Percentiles rank a stretch among this genome's conserved stretches.
Conservation (phyloP, 140 eudicot species). For the Bidens hawaiensis region DNA sequence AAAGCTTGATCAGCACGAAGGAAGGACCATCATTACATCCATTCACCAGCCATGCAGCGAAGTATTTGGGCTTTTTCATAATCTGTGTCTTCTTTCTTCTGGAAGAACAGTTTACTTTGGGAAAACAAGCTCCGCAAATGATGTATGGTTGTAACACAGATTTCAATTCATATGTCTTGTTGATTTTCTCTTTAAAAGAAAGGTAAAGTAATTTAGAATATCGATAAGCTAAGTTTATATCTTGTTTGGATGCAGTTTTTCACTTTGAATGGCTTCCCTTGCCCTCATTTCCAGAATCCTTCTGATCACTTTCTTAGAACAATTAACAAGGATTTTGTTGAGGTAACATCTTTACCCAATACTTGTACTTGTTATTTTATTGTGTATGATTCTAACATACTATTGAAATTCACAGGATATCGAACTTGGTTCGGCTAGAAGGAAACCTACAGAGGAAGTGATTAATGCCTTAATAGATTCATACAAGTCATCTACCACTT, state of each 20-base stretch:
- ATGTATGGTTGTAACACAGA: background rate
- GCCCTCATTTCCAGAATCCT: conserved; percentile 38
- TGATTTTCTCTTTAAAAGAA: too few species aligned
- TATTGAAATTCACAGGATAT: conserved; percentile 28
- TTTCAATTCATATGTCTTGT: background rate
- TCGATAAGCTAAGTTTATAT: background rate
- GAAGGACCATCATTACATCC: conserved; percentile 39
- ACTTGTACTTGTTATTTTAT: background rate
- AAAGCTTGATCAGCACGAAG: conserved; percentile 20
- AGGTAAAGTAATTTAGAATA: too few species aligned
- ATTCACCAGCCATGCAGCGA: conserved; percentile 51
- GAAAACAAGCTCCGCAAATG: conserved; percentile 8
- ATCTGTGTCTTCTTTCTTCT: conserved; percentile 39
- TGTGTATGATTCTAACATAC: background rate
- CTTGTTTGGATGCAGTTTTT: conserved; percentile 29
- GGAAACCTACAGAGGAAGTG: conserved; percentile 29
- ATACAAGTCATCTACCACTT: conserved; percentile 23
- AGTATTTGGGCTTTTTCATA: conserved; percentile 42
- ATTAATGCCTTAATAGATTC: conserved; percentile 25
- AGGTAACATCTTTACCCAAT: too few species aligned
- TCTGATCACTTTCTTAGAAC: conserved; percentile 44
- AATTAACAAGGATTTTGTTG: conserved; percentile 42
- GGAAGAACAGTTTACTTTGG: conserved; percentile 43
- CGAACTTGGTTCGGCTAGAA: conserved; percentile 28
- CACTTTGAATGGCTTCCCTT: conserved; percentile 35